These are phyloP conservation scores for Zoysia pacifica DNA, from an alignment of 176 grass and related monocot species.

Conservation along the genomic window DNA sequence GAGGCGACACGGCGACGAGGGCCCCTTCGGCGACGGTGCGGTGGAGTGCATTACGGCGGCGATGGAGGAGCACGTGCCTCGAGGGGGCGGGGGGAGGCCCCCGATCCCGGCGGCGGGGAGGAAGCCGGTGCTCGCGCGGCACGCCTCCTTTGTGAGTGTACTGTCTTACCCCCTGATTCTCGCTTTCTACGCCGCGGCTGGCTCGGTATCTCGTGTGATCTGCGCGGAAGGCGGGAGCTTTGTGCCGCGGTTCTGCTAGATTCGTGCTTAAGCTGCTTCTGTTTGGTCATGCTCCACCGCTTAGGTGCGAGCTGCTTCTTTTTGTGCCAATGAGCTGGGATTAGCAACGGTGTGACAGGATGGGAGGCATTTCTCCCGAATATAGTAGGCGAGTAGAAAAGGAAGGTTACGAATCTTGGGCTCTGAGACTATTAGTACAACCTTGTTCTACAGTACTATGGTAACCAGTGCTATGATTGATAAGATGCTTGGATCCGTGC, in stretches of 20 bases:
- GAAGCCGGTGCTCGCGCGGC: slow-evolving; percentile 59
- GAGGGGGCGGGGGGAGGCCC: slow-evolving; percentile 47
- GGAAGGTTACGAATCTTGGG: not conserved
- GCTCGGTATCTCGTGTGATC: slow-evolving; percentile 23
- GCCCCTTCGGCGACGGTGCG: not conserved
- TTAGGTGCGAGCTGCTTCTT: not conserved
- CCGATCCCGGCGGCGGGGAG: slow-evolving; percentile 54
- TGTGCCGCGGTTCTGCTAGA: not conserved
- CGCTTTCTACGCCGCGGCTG: not conserved
- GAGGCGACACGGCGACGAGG: not conserved
- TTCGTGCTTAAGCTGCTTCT: slow-evolving; percentile 7
- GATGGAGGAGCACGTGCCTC: slow-evolving; percentile 47
- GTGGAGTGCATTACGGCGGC: not conserved
- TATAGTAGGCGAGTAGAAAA: not conserved
- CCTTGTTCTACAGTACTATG: not conserved
- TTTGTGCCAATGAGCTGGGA: not conserved
- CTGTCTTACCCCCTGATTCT: not conserved
- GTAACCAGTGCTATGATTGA: too few relatives aligned
- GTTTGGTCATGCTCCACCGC: not conserved
- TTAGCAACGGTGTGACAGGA: not conserved
- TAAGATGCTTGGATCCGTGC: slow-evolving; percentile 27
- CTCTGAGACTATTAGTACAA: slow-evolving; percentile 7
- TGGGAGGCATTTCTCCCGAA: not conserved
- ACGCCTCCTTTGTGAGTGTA: slow-evolving; percentile 71
- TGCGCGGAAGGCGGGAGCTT: slow-evolving; percentile 29